These are phyloP conservation scores for Thermochaetoides thermophila DNA, from an alignment of 495 filamentous ascomycete species.

Conservation along the genomic window DNA sequence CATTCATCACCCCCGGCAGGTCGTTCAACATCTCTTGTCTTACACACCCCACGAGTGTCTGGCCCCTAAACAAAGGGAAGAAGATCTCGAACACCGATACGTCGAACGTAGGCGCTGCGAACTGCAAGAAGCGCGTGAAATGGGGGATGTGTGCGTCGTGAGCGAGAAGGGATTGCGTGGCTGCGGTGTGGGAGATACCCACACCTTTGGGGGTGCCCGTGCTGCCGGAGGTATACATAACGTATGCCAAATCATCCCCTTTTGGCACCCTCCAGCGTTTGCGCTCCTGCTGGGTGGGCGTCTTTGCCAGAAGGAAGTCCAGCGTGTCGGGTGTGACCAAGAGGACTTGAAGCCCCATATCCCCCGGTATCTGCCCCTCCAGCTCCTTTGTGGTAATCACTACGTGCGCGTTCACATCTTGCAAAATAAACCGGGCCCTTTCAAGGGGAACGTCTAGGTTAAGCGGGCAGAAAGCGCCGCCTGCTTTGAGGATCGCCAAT, in stretches of 20 bases:
- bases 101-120: slow-evolving; percentile 76
- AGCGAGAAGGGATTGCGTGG: slow-evolving; percentile 58
- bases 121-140: slow-evolving; percentile 69
- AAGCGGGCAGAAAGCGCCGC: slow-evolving; percentile 68
- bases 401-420: slow-evolving; percentile 46
- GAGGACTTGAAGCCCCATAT: too few relatives aligned
- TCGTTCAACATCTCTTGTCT: slow-evolving; percentile 53
- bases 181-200: slow-evolving; percentile 58
- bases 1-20: slow-evolving; percentile 45
- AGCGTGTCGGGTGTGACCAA: too few relatives aligned
- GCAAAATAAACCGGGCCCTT: slow-evolving; percentile 55
- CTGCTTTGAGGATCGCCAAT: slow-evolving; percentile 59
- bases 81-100: slow-evolving; percentile 84
- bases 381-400: slow-evolving; percentile 36
- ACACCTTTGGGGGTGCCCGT: slow-evolving; percentile 87
- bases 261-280: too few relatives aligned
- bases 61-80: slow-evolving; percentile 57
- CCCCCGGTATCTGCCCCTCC: slow-evolving; percentile 16
- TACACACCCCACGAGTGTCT: slow-evolving; percentile 52
- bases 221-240: slow-evolving; percentile 85
- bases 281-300: too few relatives aligned
- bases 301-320: too few relatives aligned
- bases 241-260: slow-evolving; percentile 50
- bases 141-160: slow-evolving; percentile 58
- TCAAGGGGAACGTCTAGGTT: slow-evolving; percentile 56